phyloP scores from a whole-genome alignment of 129 eudicot species.

The Cynara cardunculus region DNA sequence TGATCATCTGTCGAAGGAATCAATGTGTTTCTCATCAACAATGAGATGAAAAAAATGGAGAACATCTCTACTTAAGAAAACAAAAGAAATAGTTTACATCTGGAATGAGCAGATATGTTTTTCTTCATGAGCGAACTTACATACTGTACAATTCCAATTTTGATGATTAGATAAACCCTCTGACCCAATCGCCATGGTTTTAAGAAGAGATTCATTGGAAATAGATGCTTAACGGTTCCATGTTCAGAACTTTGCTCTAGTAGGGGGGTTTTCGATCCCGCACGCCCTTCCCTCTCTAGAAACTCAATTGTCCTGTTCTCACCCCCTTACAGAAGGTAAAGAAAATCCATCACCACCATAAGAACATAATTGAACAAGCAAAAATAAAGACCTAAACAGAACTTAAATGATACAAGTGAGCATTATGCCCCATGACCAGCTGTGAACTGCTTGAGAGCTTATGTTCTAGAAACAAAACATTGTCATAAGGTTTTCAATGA shows the following conservation, averaged over 20 bases:
- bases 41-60: not conserved
- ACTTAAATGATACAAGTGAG: no score
- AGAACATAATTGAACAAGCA: not conserved
- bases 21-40: not conserved
- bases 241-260: conserved; percentile 66
- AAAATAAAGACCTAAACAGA: not conserved
- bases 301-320: conserved; percentile 80
- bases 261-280: conserved; percentile 54
- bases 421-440: no score
- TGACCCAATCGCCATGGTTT: conserved; percentile 80
- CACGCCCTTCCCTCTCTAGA: conserved; percentile 92
- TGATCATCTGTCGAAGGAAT: conserved; percentile 70
- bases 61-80: conserved; percentile 1
- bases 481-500: no score
- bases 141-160: conserved; percentile 84
- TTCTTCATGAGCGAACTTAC: conserved; percentile 44
- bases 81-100: not conserved
- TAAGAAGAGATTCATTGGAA: conserved; percentile 68
- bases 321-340: conserved; percentile 52
- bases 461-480: no score
- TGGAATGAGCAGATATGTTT: not conserved
- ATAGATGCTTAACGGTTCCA: conserved; percentile 76
- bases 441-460: no score
- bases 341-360: not conserved
- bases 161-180: conserved; percentile 77